phyloP scores from a whole-genome alignment of 148 eudicot genomes.

The Camellia lanceoleosa region DNA sequence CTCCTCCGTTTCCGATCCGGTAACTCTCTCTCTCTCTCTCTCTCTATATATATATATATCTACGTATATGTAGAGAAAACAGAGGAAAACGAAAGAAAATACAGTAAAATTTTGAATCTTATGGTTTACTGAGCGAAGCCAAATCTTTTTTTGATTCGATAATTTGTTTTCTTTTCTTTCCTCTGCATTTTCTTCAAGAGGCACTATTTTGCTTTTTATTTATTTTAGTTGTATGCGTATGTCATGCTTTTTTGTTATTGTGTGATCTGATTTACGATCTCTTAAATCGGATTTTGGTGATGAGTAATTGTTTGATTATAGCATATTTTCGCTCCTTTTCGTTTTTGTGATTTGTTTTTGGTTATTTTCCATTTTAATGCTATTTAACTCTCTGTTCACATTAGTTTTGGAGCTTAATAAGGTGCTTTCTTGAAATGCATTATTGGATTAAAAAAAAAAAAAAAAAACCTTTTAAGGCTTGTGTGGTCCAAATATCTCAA shows the following conservation, averaged over 20 bases:
- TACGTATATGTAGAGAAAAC: neutral
- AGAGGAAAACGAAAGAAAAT: neutral
- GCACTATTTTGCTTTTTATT: neutral
- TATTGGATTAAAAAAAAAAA: no score
- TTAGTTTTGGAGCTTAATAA: neutral
- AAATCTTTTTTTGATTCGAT: neutral
- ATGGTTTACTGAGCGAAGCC: neutral
- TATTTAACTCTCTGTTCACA: neutral
- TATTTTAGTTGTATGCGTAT: no score
- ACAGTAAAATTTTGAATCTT: neutral
- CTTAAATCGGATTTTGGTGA: neutral
- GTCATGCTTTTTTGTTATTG: neutral
- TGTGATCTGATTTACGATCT: no score
- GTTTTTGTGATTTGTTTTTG: neutral
- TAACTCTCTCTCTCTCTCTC: constrained; percentile 29
- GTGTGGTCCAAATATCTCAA: neutral
- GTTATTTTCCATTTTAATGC: neutral
- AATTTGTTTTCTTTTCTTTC: neutral
- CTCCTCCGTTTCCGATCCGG: constrained; percentile 76
- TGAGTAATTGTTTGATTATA: neutral
- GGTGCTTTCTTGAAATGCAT: neutral
- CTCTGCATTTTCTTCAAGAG: neutral
- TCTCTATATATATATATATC: neutral
- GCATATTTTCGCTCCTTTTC: neutral
- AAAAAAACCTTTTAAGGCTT: no score